Base-by-base conservation (phyloP, 208 protist genomes). In the Porcisia hertigi region DNA sequence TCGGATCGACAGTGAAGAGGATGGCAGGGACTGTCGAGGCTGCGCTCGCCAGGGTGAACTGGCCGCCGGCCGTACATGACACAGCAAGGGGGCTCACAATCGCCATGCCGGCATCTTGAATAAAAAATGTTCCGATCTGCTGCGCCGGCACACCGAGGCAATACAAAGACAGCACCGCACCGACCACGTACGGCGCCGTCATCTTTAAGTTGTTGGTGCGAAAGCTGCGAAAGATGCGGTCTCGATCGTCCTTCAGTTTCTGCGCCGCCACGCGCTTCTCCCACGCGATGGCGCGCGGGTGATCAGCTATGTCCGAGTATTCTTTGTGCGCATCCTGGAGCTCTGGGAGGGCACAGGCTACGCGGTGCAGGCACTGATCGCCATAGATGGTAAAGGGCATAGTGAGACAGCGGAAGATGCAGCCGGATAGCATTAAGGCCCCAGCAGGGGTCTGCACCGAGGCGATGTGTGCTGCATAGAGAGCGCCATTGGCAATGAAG, bases 181-280 rank as follows among this genome's bases (percentile, higher is more conserved):
- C 81, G 8, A 77, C 73, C 20, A 76, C 43, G 54, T 94, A 84
- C 14, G 89, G 94, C 20, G 82, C 74, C 2, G 86, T 79, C 72
- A 96, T 90, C 67, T 88, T 86, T 25, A 93, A 63, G 71, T 97
- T 97, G 77, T 88, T 94, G 8, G 89, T 94, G 66, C 80, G 84
- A 75, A 94, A 73, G 62, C 63, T 86, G 47, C 85, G 82, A 65
- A 96, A 95, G 69, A 97, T 92, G 66, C 89, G 84, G 20, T 88
- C 83, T n/a, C 92, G 90, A 69, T 96, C 90, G 69, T 92, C 91
- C 75, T 92, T 88, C 14, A 97, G 81, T 74, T 96, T 96, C 80
- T 95, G 88, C 39, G 86, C 79, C 0, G 89, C 90, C 4, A 96
- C 89, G 16, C 90, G 86, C 79, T 91, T 96, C 59, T 97, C 94